Percentiles rank a stretch among this genome's conserved stretches.
These are phyloP conservation scores for Pochonia chlamydosporia DNA, from an alignment of 2,329 filamentous ascomycete genomes.

Conservation along the genomic window DNA sequence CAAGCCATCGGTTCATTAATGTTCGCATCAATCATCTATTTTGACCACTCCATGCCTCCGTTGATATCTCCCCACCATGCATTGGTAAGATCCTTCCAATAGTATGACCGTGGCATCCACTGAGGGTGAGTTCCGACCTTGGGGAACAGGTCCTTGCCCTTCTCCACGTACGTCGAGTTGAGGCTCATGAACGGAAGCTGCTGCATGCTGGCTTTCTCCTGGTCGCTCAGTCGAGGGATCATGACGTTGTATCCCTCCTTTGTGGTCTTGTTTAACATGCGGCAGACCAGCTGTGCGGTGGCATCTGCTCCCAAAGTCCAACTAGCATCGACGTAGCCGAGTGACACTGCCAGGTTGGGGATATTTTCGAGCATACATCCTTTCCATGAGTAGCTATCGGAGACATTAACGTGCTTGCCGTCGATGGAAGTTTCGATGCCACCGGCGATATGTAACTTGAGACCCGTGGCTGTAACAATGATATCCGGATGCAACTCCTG, in stretches of 20 bases:
- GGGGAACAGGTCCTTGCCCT: slow-evolving; percentile 1
- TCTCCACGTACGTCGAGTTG: slow-evolving; percentile 6
- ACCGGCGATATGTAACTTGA: slow-evolving; percentile 50
- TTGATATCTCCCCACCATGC: slow-evolving; percentile 7
- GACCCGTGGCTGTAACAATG: slow-evolving; percentile 60
- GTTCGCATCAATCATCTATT: no score
- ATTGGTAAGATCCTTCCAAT: slow-evolving; percentile 7
- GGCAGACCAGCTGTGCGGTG: slow-evolving; percentile 7
- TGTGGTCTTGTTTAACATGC: not conserved
- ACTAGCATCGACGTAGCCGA: slow-evolving; percentile 54
- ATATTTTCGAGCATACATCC: slow-evolving; percentile 55
- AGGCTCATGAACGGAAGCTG: slow-evolving; percentile 6
- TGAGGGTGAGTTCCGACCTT: slow-evolving; percentile 2
- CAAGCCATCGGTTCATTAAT: no score
- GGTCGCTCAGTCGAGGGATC: not conserved
- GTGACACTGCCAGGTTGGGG: slow-evolving; percentile 52
- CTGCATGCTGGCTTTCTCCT: slow-evolving; percentile 4
- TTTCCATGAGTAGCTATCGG: slow-evolving; percentile 50
- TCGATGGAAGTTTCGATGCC: slow-evolving; percentile 46
- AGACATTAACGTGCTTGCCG: slow-evolving; percentile 34
- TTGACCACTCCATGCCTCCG: slow-evolving; percentile 3
- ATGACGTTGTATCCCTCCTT: not conserved
- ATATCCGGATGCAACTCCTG: slow-evolving; percentile 48
- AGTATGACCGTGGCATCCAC: slow-evolving; percentile 7
- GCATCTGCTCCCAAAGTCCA: slow-evolving; percentile 58